Percentiles rank a stretch among this genome's conserved stretches.
Evolutionary conservation across 2,329 filamentous ascomycete genomes (phyloP).

Genomic region (Phialophora macrospora): DNA sequence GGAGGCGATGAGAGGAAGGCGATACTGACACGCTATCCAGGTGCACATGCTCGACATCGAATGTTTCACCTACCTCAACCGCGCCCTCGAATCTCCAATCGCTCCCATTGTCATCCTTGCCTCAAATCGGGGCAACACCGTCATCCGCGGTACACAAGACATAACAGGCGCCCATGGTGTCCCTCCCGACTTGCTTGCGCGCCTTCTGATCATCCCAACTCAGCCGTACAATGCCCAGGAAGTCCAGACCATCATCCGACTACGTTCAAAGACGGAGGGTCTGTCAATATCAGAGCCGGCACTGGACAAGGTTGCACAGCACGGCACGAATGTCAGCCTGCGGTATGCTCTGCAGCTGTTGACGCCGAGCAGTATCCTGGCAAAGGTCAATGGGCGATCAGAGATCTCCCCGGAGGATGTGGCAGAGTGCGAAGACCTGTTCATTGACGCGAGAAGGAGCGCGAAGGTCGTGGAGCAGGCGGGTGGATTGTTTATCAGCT

Average conservation of each 20-base stretch:
- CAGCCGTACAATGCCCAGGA: slow-evolving; percentile 85
- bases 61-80: slow-evolving; percentile 98
- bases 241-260: slow-evolving; percentile 88
- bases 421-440: slow-evolving; percentile 79
- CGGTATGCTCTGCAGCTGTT: slow-evolving; percentile 92
- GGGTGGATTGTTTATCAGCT: slow-evolving; percentile 68
- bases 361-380: slow-evolving; percentile 86
- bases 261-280: slow-evolving; percentile 80
- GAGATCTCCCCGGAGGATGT: slow-evolving; percentile 80
- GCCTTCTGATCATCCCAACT: slow-evolving; percentile 94
- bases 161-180: slow-evolving; percentile 89
- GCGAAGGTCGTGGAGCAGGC: slow-evolving; percentile 71
- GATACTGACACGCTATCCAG: slow-evolving; percentile 53
- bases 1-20: slow-evolving; percentile 8
- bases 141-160: slow-evolving; percentile 81
- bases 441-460: slow-evolving; percentile 80
- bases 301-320: slow-evolving; percentile 81
- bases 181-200: slow-evolving; percentile 88
- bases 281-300: slow-evolving; percentile 80
- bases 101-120: slow-evolving; percentile 97
- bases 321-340: slow-evolving; percentile 87
- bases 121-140: slow-evolving; percentile 92
- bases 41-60: slow-evolving; percentile 99
- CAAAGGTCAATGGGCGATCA: slow-evolving; percentile 77
- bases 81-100: slow-evolving; percentile 92